Evolutionary conservation across 139 green algal genomes (phyloP), one percentile per base, ranked within the genome.

Genomic region (Ettlia oleoabundans): DNA sequence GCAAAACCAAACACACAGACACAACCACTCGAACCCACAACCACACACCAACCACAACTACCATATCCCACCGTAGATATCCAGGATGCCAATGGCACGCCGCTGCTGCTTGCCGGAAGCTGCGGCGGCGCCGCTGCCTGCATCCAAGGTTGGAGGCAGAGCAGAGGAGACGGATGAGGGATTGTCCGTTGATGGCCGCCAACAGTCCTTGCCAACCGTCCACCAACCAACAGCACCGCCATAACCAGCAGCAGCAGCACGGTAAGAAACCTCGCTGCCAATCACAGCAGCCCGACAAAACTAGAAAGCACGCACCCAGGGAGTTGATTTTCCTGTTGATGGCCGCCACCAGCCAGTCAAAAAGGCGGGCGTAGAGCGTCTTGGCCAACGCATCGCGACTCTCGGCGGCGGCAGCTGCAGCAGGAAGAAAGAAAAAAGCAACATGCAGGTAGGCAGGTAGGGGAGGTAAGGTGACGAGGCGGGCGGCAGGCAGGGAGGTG

Each of bases 281-380:
- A 58, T 10, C 64, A 71, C 64, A 71, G 64, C 64, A 4, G 64
- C 64, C 24, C 24, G 30, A 28, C 62, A 30, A 24, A 33, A 18
- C 26, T 15, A 18, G 26, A 68, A 3, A 24, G 47, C 47, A 32
- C 79, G 55, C 68, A 84, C 88, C 88, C 52, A 92, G 72, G 2
- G 76, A 74, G 28, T 67, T 76, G 52, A 93, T 93, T 61, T 92
- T 92, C 41, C 82, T 82, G 84, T 97, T 97, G 85, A 97, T 94
- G 75, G 89, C 93, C 86, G 91, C 84, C 55, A 95, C 93, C 76
- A 93, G 88, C 93, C 92, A 97, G 85, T 96, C 93, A 76, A 97
- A 97, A 38, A 97, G 85, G 38, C 86, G 85, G 22, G 89, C 86
- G 70, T 98, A 98, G 35, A 99, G 85, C 6, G 95, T 92, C 85